Evolutionary conservation across 768 basidiomycete species (phyloP).

Genomic region (Termitomyces sp.): DNA sequence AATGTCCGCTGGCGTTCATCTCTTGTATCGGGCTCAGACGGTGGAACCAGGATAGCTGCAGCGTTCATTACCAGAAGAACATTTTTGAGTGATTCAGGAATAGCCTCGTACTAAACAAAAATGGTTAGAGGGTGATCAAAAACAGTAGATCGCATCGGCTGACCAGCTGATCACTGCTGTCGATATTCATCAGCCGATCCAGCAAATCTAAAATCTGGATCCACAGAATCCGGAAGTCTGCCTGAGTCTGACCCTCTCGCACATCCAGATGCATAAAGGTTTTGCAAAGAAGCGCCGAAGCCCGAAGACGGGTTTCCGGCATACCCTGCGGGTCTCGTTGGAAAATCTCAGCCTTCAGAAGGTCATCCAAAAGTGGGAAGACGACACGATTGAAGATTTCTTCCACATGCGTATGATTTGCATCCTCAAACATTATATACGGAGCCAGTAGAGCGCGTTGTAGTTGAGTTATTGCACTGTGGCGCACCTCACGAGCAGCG

Average conservation of each 20-base stretch:
- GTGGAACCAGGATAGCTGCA: conserved; percentile 71
- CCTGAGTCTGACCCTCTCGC: conserved; percentile 51
- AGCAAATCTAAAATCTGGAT: conserved; percentile 84
- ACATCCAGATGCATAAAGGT: conserved; percentile 92
- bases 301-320: conserved; percentile 85
- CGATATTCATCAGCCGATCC: conserved; percentile 83
- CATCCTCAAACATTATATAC: conserved; percentile 53
- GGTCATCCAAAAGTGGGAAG: conserved; percentile 88
- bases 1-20: conserved; percentile 60
- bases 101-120: conserved; percentile 72
- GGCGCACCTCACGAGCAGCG: conserved; percentile 78
- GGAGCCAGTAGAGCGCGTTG: conserved; percentile 83
- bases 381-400: conserved; percentile 86
- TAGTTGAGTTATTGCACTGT: conserved; percentile 70
- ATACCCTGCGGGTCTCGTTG: conserved; percentile 79
- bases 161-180: conserved; percentile 84
- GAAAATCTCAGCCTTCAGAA: conserved; percentile 79
- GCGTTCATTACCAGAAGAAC: conserved; percentile 95
- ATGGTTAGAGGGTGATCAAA: conserved; percentile 2
- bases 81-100: conserved; percentile 96
- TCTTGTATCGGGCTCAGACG: conserved; percentile 41
- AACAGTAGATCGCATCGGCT: conserved; percentile 20
- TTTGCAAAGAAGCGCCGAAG: conserved; percentile 89
- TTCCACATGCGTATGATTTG: conserved; percentile 59
- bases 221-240: conserved; percentile 75